Conservation (phyloP, 495 filamentous ascomycete species). For the Hypomontagnella submonticulosa region DNA sequence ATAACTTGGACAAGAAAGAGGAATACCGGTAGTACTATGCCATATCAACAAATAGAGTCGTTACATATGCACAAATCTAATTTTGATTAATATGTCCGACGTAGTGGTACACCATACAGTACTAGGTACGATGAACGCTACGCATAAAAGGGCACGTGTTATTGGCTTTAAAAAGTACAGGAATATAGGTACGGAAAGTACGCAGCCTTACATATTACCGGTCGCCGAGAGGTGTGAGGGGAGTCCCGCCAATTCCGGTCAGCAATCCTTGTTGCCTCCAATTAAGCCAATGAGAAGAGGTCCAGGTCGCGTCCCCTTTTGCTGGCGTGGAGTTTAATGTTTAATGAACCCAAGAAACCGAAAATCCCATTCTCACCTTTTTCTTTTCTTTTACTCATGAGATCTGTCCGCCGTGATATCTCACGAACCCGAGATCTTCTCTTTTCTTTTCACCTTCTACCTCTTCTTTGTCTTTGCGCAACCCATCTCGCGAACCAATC, state of each 20-base stretch:
- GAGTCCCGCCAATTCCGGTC: slow-evolving; percentile 40
- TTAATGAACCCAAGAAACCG: slow-evolving; percentile 36
- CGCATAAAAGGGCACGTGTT: not conserved
- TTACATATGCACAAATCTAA: not conserved
- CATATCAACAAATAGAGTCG: too few relatives aligned
- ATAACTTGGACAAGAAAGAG: too few relatives aligned
- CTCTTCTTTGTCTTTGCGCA: slow-evolving; percentile 23
- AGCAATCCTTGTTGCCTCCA: slow-evolving; percentile 26
- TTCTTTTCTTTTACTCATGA: slow-evolving; percentile 37
- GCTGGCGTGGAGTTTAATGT: slow-evolving; percentile 42
- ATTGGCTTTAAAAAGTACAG: not conserved
- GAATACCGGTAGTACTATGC: too few relatives aligned
- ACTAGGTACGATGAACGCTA: slow-evolving; percentile 1
- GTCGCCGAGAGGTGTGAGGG: slow-evolving; percentile 15
- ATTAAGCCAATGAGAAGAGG: slow-evolving; percentile 19
- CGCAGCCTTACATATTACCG: slow-evolving; percentile 18
- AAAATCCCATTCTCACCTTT: slow-evolving; percentile 30
- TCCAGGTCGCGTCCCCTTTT: slow-evolving; percentile 40
- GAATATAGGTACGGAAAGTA: not conserved
- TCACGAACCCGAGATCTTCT: slow-evolving; percentile 39
- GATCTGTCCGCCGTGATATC: slow-evolving; percentile 29
- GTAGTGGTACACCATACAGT: not conserved
- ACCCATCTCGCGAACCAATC: slow-evolving; percentile 18
- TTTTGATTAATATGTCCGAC: not conserved
- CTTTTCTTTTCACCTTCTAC: slow-evolving; percentile 36